These are phyloP conservation scores for Penicillium sp. DNA, from an alignment of 2,329 filamentous ascomycete species.

Conservation along the genomic window DNA sequence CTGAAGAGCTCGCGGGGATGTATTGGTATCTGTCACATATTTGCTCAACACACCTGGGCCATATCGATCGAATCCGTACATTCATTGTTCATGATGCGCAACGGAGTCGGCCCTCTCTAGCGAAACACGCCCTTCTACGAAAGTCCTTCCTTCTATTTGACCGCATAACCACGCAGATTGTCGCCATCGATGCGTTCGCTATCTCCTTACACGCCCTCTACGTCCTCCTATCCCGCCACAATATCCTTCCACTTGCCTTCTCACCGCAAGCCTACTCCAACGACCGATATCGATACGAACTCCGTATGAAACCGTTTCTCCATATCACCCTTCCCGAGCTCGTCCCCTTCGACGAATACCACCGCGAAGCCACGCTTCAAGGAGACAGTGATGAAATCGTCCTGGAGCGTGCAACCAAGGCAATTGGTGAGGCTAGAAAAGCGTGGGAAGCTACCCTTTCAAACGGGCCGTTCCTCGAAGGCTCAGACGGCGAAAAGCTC, in stretches of 20 bases:
- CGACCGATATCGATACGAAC: slow-evolving; percentile 73
- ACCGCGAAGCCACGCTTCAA: slow-evolving; percentile 47
- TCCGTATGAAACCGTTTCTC: slow-evolving; percentile 86
- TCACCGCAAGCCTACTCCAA: slow-evolving; percentile 65
- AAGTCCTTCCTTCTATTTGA: slow-evolving; percentile 59
- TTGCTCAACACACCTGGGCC: slow-evolving; percentile 67
- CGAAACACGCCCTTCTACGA: slow-evolving; percentile 39
- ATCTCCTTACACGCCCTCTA: slow-evolving; percentile 65
- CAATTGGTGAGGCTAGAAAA: slow-evolving; percentile 47
- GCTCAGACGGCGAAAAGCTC: slow-evolving; percentile 21
- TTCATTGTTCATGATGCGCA: slow-evolving; percentile 57
- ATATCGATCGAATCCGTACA: slow-evolving; percentile 74
- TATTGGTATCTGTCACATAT: slow-evolving; percentile 88
- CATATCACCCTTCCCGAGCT: slow-evolving; percentile 70
- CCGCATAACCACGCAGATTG: slow-evolving; percentile 67
- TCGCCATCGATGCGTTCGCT: slow-evolving; percentile 62
- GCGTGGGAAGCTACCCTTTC: slow-evolving; percentile 49
- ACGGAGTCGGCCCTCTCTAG: slow-evolving; percentile 27
- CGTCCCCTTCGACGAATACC: slow-evolving; percentile 68
- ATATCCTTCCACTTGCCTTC: slow-evolving; percentile 55
- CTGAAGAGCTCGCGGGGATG: slow-evolving; percentile 83
- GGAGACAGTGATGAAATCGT: slow-evolving; percentile 49
- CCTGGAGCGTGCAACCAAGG: slow-evolving; percentile 45
- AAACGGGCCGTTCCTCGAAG: slow-evolving; percentile 42
- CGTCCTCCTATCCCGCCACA: slow-evolving; percentile 65